Conservation (phyloP, 331 rosid genomes). For the Prunus yedoensis region DNA sequence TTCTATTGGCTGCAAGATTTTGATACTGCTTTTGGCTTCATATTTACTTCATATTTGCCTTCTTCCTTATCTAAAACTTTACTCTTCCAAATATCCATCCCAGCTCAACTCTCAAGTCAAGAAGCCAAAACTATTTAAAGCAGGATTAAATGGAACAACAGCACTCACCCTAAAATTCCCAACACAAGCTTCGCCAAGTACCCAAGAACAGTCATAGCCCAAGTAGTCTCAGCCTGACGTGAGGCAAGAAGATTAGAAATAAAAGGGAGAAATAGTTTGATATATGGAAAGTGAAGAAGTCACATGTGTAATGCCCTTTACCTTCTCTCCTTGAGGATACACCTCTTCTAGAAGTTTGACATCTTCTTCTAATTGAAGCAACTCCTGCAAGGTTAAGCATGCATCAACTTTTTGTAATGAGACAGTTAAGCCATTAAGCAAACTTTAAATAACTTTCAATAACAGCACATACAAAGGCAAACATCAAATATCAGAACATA, state of each 20-base stretch:
- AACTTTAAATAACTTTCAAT: neutral
- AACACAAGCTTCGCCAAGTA: conserved; percentile 90
- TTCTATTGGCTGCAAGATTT: neutral
- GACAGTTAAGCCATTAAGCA: neutral
- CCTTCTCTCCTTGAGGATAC: conserved; percentile 99
- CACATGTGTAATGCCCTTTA: conserved; percentile 17
- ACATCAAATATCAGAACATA: too few relatives aligned
- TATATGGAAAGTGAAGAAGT: conserved; percentile 6
- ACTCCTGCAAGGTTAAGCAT: conserved; percentile 59
- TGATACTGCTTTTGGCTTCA: too few relatives aligned
- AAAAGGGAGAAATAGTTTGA: neutral
- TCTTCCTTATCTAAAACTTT: neutral
- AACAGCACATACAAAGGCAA: too few relatives aligned
- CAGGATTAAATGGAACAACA: conserved; percentile 18
- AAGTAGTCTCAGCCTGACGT: conserved; percentile 93
- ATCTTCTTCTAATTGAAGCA: conserved; percentile 94
- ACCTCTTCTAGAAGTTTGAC: conserved; percentile 97
- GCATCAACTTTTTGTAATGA: conserved; percentile 17
- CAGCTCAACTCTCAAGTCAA: neutral
- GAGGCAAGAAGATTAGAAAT: conserved; percentile 23
- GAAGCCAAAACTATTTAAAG: neutral
- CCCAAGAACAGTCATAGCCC: conserved; percentile 98
- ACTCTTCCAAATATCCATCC: neutral
- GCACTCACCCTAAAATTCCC: conserved; percentile 90
- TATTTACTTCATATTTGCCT: neutral